phyloP scores from a whole-genome alignment of 768 basidiomycete species.

The Pleurotus tuber-regium region DNA sequence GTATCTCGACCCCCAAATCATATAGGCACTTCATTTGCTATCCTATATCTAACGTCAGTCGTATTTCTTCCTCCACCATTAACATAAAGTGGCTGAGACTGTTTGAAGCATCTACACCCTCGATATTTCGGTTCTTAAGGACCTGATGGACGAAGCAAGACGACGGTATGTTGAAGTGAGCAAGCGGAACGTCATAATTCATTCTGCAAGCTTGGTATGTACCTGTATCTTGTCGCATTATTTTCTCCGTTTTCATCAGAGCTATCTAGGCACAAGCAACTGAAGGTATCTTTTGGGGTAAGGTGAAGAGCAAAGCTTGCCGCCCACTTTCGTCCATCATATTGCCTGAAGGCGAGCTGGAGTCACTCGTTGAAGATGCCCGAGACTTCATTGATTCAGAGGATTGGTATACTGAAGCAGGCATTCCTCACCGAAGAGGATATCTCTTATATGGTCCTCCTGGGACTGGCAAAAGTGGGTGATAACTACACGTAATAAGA shows the following conservation, averaged over 20 bases:
- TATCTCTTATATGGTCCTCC: conserved; percentile 60
- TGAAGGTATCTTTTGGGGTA: conserved; percentile 44
- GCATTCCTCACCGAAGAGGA: conserved; percentile 57
- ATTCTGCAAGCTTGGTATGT: conserved; percentile 31
- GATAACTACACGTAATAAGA: too few relatives aligned
- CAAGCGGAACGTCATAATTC: conserved; percentile 40
- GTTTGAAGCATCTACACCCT: conserved; percentile 40
- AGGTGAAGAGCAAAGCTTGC: conserved; percentile 44
- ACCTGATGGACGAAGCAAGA: conserved; percentile 41
- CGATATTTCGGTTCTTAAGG: conserved; percentile 37
- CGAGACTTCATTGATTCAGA: conserved; percentile 52
- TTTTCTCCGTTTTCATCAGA: too few relatives aligned
- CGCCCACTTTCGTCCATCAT: conserved; percentile 52
- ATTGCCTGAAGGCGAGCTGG: conserved; percentile 43
- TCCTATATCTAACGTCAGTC: conserved; percentile 32
- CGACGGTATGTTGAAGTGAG: conserved; percentile 37
- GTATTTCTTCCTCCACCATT: not conserved
- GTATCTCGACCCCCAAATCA: conserved; percentile 10
- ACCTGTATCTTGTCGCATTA: not conserved
- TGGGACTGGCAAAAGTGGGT: conserved; percentile 60
- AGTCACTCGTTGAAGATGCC: conserved; percentile 47
- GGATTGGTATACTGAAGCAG: conserved; percentile 54
- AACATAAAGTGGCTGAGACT: too few relatives aligned
- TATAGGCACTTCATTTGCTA: conserved; percentile 10
- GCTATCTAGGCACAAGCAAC: too few relatives aligned